Evolutionary conservation across 495 filamentous ascomycete genomes (phyloP), one percentile per base, ranked within the genome.

Genomic region (Lophium mytilinum): DNA sequence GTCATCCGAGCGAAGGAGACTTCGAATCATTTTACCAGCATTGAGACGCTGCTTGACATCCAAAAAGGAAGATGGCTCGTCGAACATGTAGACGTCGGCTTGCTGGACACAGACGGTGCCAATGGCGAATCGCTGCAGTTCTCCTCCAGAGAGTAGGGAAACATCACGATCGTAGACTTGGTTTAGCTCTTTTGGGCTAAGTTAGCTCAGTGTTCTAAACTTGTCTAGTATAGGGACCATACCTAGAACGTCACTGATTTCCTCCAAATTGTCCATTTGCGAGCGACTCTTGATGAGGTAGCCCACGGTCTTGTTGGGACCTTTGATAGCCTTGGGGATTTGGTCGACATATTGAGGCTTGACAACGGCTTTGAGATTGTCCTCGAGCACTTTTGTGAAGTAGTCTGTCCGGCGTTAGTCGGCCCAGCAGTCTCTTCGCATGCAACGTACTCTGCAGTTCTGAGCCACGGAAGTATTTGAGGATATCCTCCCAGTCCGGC

Each of bases 331-430:
- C 68, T 87, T 88, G 15, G 93, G 93, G 59, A 98, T 87, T 71
- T 95, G 94, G 62, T 98, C 94, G 54, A 98, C 93, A 77, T 98
- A 98, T 76, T 98, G 94, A 61, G 93, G 93, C 80, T 98, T 98
- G 54, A 95, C 89, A 41, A 97, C 89, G 49, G 94, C 90, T 78
- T 96, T 96, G 52, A 98, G 75, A 61, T 97, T 80, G 67, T 98
- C 93, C 69, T 98, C 93, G 40, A 98, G 78, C 9, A 98, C 80
- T 74, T 97, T 98, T 56, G 93, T 98, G 71, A 97, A 96, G 75
- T 97, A 97, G 75, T 98, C 89, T 94, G 63, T 40, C 37, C 9
- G 12, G 9, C 15, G 51, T 69, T 42, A 69, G 58, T 40, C 14
- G 37, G 10, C 21, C 34, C 30, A 37, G 9, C 40, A 36, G 19